Evolutionary conservation across 148 eudicot species (phyloP).

Genomic region (Amaranthus hypochondriacus): DNA sequence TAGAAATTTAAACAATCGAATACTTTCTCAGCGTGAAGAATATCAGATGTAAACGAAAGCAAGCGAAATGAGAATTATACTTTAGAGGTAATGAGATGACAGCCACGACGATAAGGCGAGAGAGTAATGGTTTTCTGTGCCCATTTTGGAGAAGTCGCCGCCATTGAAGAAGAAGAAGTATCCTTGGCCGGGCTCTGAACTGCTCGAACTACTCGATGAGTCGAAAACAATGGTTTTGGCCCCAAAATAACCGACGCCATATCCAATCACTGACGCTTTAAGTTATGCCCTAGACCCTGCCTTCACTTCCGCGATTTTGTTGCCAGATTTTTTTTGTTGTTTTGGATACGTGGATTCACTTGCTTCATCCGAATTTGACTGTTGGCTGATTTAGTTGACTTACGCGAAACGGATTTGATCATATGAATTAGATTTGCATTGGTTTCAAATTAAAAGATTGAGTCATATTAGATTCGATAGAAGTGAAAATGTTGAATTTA

Average conservation of each 20-base stretch:
- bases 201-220: conserved; percentile 16
- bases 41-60: not conserved
- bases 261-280: too few species aligned
- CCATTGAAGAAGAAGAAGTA: conserved; percentile 32
- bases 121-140: conserved; percentile 86
- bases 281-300: too few species aligned
- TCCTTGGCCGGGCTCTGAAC: conserved; percentile 16
- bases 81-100: conserved; percentile 84
- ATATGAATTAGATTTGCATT: too few species aligned
- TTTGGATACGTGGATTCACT: too few species aligned
- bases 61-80: conserved; percentile 19
- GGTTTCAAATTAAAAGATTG: too few species aligned
- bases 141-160: conserved; percentile 63
- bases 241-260: conserved; percentile 6
- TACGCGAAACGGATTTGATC: too few species aligned
- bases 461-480: too few species aligned
- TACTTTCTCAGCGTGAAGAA: not conserved
- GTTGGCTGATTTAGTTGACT: too few species aligned
- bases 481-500: too few species aligned
- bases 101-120: conserved; percentile 76
- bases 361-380: too few species aligned
- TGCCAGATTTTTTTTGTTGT: too few species aligned
- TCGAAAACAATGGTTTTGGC: conserved; percentile 22
- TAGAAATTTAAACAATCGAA: not conserved
- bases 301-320: too few species aligned